Evolutionary conservation across 352 stramenopile genomes (phyloP).

Genomic region (Pythium plurisporium): DNA sequence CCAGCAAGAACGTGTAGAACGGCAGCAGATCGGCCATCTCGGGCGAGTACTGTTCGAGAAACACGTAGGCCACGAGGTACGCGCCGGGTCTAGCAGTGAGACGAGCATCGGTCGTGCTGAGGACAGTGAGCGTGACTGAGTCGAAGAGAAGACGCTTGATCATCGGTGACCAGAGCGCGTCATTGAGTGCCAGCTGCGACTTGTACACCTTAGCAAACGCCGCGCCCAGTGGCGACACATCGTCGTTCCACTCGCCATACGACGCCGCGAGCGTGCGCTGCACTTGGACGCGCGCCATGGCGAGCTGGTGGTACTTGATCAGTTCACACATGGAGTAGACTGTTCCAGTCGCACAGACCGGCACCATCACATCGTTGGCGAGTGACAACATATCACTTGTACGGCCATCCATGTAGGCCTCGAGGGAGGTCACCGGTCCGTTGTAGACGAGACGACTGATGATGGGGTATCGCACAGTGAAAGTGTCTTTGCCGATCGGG

Average conservation of each 20-base stretch:
- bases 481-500: background rate
- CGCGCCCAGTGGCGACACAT: background rate
- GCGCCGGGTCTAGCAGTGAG: background rate
- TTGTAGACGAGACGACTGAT: background rate
- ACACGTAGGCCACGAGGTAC: background rate
- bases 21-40: background rate
- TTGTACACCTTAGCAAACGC: background rate
- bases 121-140: background rate
- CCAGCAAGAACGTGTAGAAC: constrained; percentile 14
- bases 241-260: background rate
- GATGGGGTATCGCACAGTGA: background rate
- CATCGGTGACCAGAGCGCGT: background rate
- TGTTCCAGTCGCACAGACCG: background rate
- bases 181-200: background rate
- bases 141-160: background rate
- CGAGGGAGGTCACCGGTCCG: background rate
- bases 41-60: background rate
- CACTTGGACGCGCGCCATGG: background rate
- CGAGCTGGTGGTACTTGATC: constrained; percentile 4
- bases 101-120: background rate
- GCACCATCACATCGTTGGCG: background rate
- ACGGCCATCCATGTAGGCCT: constrained; percentile 2
- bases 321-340: background rate
- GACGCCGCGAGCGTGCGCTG: background rate
- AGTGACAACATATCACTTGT: constrained; percentile 4